Conservation (phyloP, 2,329 filamentous ascomycete genomes). For the Ophiostoma sp. region DNA sequence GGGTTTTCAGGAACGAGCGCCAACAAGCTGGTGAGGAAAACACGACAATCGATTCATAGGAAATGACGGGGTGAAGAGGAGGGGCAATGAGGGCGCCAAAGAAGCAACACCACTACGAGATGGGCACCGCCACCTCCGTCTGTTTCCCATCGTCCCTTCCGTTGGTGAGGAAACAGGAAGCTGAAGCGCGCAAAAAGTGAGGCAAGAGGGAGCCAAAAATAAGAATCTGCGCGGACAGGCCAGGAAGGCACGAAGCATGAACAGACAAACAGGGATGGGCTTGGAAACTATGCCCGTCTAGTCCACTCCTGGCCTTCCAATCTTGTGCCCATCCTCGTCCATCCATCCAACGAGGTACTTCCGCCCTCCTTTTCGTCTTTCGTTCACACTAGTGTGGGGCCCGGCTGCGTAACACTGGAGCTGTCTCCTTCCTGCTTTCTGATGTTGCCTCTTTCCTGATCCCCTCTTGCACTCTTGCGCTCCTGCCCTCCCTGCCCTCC, state of each 20-base stretch:
- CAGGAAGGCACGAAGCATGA: not conserved
- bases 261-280: slow-evolving; percentile 8
- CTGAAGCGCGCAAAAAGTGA: not conserved
- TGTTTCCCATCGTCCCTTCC: slow-evolving; percentile 8
- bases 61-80: not conserved
- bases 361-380: not conserved
- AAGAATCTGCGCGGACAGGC: slow-evolving; percentile 10
- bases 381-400: slow-evolving; percentile 6
- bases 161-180: slow-evolving; percentile 2
- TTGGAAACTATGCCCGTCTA: slow-evolving; percentile 9
- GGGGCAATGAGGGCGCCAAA: slow-evolving; percentile 14
- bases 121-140: slow-evolving; percentile 18
- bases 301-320: not conserved
- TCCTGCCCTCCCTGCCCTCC: not conserved
- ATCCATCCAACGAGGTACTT: not conserved
- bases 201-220: slow-evolving; percentile 14
- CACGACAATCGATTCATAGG: not conserved
- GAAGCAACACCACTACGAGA: not conserved
- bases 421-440: not conserved
- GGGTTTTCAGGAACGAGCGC: not conserved
- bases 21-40: not conserved
- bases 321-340: not conserved
- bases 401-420: not conserved
- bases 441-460: not conserved
- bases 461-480: not conserved